These are phyloP conservation scores for Coprinopsis cinerea DNA, from an alignment of 768 basidiomycete genomes.

Conservation along the genomic window DNA sequence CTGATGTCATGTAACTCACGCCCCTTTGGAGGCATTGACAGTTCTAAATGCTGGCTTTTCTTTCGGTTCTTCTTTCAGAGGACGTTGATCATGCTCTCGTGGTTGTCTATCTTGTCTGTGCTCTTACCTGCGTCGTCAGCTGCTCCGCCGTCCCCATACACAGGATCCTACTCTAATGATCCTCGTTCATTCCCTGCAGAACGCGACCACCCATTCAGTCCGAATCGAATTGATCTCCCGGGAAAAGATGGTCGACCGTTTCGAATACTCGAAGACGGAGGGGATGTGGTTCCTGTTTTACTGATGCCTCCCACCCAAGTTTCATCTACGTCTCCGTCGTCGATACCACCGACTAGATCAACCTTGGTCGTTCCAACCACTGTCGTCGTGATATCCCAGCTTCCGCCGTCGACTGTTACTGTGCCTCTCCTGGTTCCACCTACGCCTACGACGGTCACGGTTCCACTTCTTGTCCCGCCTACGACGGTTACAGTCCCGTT, in stretches of 20 bases:
- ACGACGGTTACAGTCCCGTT: slow-evolving; percentile 2
- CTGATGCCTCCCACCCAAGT: neutral
- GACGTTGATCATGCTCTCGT: no score
- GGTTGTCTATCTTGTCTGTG: no score
- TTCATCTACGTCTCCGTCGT: neutral
- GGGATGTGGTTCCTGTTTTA: neutral
- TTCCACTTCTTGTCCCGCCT: neutral
- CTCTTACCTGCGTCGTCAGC: no score
- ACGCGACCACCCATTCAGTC: no score
- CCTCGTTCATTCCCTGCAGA: no score
- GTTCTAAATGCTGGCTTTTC: neutral
- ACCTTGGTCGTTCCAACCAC: neutral
- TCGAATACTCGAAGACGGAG: neutral
- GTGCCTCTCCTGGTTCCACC: neutral
- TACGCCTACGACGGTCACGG: neutral
- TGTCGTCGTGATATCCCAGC: no score
- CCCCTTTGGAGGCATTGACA: neutral
- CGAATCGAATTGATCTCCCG: no score
- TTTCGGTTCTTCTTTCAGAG: no score
- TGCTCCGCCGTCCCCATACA: no score
- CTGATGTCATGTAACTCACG: slow-evolving; percentile 1
- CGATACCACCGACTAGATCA: neutral
- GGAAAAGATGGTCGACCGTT: no score
- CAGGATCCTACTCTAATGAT: no score
- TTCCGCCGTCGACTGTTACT: neutral